These are phyloP conservation scores for Fusarium nygamai DNA, from an alignment of 2,329 filamentous ascomycete species.

Conservation along the genomic window DNA sequence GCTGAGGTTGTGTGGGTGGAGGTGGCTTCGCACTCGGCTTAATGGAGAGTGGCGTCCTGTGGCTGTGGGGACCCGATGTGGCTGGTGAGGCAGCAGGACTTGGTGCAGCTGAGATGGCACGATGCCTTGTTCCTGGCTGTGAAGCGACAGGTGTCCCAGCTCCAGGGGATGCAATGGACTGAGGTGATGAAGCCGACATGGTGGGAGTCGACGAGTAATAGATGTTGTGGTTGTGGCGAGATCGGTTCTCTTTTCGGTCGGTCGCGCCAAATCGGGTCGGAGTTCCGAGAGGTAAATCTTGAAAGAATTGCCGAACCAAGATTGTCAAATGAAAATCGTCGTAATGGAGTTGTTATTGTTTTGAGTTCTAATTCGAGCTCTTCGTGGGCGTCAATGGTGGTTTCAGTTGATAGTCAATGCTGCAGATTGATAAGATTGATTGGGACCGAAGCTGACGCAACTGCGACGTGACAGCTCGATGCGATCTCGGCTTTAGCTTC, in stretches of 20 bases:
- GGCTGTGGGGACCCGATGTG: constrained; percentile 36
- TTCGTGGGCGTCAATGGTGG: constrained; percentile 4
- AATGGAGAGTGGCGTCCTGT: constrained; percentile 46
- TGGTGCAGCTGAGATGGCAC: constrained; percentile 40
- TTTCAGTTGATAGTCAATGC: constrained; percentile 2
- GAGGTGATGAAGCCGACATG: constrained; percentile 40
- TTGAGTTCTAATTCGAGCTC: not conserved
- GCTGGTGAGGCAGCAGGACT: constrained; percentile 35
- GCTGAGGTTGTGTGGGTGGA: constrained; percentile 44
- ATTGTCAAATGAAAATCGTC: constrained; percentile 10
- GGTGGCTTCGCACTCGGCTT: constrained; percentile 43
- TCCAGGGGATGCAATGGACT: constrained; percentile 33
- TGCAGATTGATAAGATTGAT: constrained; percentile 38
- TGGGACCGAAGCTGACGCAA: constrained; percentile 19
- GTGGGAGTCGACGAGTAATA: constrained; percentile 24
- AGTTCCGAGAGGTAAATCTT: constrained; percentile 40
- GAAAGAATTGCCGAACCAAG: constrained; percentile 2
- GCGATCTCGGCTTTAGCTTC: constrained; percentile 34
- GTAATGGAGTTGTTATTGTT: not conserved
- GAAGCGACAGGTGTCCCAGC: constrained; percentile 28
- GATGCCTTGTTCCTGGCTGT: constrained; percentile 28
- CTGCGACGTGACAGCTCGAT: constrained; percentile 16
- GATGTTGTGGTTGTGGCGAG: constrained; percentile 26
- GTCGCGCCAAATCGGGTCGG: constrained; percentile 36
- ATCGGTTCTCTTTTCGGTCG: constrained; percentile 37